phyloP scores from a whole-genome alignment of 192 early-diverging fungal genomes.

The Coemansia javaensis region DNA sequence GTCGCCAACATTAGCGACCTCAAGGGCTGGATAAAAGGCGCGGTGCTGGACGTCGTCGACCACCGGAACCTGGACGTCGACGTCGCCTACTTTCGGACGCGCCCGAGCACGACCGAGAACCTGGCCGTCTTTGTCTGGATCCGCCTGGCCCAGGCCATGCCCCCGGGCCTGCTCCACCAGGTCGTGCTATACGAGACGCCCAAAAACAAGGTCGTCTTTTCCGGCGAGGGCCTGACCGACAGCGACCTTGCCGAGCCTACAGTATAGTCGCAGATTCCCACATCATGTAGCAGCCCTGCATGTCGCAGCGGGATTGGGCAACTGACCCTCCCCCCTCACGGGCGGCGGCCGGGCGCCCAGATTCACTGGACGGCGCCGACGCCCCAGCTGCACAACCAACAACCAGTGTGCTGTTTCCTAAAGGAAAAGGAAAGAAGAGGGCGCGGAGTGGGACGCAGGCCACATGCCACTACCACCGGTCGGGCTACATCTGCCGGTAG shows the following conservation, averaged over 20 bases:
- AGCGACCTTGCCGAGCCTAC: conserved; percentile 19
- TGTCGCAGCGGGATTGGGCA: too few relatives aligned
- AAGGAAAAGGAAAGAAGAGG: too few relatives aligned
- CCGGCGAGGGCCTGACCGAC: conserved; percentile 39
- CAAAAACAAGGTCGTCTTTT: conserved; percentile 41
- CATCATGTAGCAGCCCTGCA: too few relatives aligned
- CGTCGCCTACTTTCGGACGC: conserved; percentile 65
- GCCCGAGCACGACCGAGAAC: conserved; percentile 80
- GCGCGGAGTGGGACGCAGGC: too few relatives aligned
- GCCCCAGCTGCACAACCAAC: too few relatives aligned
- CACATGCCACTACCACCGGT: too few relatives aligned
- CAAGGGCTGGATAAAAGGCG: conserved; percentile 68
- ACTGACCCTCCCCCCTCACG: too few relatives aligned
- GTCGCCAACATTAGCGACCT: conserved; percentile 76
- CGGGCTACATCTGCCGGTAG: too few relatives aligned
- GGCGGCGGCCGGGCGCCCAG: too few relatives aligned
- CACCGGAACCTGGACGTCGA: conserved; percentile 86
- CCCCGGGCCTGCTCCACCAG: conserved; percentile 27
- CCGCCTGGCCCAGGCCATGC: conserved; percentile 30
- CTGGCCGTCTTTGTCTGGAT: conserved; percentile 84
- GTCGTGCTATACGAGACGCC: conserved; percentile 41
- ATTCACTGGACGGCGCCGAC: too few relatives aligned
- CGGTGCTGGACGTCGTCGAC: conserved; percentile 76
- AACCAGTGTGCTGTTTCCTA: too few relatives aligned
- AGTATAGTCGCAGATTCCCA: conserved; percentile 3